Evolutionary conservation across 495 filamentous ascomycete species (phyloP), one percentile per base, ranked within the genome.

Genomic region (Physcia stellaris): DNA sequence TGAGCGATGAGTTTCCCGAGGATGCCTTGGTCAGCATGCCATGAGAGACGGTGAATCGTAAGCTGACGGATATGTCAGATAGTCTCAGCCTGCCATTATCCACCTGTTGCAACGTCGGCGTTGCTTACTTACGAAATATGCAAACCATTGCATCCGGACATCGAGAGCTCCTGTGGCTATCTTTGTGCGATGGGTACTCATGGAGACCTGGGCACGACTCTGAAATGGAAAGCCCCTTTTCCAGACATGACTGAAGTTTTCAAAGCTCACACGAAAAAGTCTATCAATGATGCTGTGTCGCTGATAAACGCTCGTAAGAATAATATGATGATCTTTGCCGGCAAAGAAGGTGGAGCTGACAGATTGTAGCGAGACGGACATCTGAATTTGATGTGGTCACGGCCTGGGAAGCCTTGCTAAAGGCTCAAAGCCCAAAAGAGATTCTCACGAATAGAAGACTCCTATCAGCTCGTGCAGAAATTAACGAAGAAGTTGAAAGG

Each of bases 151-250:
- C 60, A 73, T 41, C 40, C 42, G 7, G 47, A 56, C 13, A 62
- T 75, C 6, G 47, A 46, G 10, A 46, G 48, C 9, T 48, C 52
- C 16, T 70, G 70, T 43, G 69, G 55, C 19, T 74, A 68, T 59
- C 49, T 77, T 1, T 71, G 66, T 39, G 59, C 57, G 2, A 64
- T 77, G 38, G 73, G 73, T 2, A 75, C 71, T 0, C 68, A 75
- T 40, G 71, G 69, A n/a, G 73, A 77, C 40, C 55, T 77, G 2
- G 71, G 71, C 31, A 71, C 62, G 28, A 60, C 62, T 3, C 27
- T 76, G 16, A 72, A 73, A 50, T 75, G 73, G 70, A 50, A 64
- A 24, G 57, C 62, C 2, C 73, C 73, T 2, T 73, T 77, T 41
- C 72, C 71, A 5, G 65, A 75, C 35, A 71, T 77, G 67, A 55